phyloP scores from a whole-genome alignment of 257 asterid species.

The Solanum megistacrolobum region DNA sequence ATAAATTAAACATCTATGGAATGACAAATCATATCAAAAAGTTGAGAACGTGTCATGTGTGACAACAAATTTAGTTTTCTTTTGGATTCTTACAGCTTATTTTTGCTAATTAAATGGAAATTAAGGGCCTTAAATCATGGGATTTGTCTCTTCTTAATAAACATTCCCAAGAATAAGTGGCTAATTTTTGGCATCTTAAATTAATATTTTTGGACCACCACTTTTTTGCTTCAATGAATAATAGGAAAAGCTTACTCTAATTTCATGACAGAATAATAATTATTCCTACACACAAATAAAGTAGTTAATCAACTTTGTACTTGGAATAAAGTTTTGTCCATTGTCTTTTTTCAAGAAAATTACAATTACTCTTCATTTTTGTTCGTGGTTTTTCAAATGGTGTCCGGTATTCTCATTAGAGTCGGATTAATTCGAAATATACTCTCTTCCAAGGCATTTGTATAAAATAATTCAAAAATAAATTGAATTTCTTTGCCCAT shows the following conservation, averaged over 20 bases:
- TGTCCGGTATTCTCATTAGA: rapidly evolving
- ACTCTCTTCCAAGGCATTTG: background rate
- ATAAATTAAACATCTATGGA: background rate
- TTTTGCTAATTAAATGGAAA: background rate
- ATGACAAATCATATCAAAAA: background rate
- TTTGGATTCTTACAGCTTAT: background rate
- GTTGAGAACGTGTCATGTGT: background rate
- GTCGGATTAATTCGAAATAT: too few relatives aligned
- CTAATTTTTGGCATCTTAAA: background rate
- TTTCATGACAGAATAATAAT: background rate
- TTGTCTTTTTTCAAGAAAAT: background rate
- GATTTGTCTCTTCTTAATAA: background rate
- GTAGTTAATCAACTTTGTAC: background rate
- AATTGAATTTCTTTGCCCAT: background rate
- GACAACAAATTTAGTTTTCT: background rate
- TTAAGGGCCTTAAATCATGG: background rate
- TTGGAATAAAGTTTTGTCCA: background rate
- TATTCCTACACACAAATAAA: background rate
- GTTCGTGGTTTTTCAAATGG: background rate
- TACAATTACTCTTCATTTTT: background rate
- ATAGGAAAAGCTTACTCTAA: background rate
- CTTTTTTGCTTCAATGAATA: background rate
- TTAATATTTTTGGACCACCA: background rate
- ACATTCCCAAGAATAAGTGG: background rate
- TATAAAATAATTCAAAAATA: too few relatives aligned